Conservation (phyloP, 139 green algal species). For the Ettlia oleoabundans region DNA sequence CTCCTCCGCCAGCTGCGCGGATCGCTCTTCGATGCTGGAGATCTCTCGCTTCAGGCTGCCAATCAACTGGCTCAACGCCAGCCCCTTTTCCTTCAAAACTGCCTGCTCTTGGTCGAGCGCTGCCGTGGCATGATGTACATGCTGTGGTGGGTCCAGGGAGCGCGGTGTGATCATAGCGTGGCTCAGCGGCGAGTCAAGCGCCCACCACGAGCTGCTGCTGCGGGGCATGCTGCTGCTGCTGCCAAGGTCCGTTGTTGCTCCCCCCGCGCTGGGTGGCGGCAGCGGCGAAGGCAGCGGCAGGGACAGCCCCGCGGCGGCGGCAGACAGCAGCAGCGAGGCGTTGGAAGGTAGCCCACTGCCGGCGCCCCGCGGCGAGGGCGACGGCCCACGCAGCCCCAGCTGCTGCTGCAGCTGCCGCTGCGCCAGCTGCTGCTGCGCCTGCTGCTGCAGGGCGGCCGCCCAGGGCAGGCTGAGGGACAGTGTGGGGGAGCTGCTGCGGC, state of each 20-base stretch:
- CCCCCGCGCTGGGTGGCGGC: neutral
- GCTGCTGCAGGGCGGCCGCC: too few species aligned
- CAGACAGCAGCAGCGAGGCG: slow-evolving; percentile 12
- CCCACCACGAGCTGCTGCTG: slow-evolving; percentile 14
- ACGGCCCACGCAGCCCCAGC: too few species aligned
- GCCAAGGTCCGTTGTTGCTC: neutral
- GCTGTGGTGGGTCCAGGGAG: neutral
- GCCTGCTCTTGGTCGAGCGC: neutral
- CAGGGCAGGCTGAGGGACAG: too few species aligned
- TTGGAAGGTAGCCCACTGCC: neutral
- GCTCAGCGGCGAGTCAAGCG: neutral
- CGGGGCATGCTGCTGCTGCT: neutral
- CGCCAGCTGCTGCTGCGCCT: too few species aligned
- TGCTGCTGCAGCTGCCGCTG: neutral
- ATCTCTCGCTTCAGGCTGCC: neutral
- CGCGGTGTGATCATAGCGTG: too few species aligned
- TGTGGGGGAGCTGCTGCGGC: too few species aligned
- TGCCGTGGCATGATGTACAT: neutral
- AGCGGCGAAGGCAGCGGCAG: slow-evolving; percentile 3
- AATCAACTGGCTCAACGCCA: slow-evolving; percentile 4
- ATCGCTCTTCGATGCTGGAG: neutral
- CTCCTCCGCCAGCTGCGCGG: neutral
- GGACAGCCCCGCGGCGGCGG: neutral
- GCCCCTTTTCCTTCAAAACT: neutral
- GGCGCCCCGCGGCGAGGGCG: too few species aligned